Conservation (phyloP, 2,329 filamentous ascomycete genomes). For the Biscogniauxia mediterranea region DNA sequence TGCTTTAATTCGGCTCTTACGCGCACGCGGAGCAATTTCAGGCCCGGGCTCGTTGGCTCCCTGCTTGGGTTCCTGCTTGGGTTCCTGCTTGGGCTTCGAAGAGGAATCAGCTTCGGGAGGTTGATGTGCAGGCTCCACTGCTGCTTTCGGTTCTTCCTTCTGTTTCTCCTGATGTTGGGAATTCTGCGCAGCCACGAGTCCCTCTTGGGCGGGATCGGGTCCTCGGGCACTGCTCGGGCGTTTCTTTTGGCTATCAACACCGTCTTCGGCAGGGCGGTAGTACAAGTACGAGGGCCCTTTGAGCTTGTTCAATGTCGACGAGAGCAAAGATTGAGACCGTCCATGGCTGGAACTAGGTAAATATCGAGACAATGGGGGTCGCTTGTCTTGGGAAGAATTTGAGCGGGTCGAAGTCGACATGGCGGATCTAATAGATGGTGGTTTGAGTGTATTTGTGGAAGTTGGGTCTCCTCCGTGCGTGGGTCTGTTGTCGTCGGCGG, state of each 20-base stretch:
- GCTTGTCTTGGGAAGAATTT: constrained; percentile 30
- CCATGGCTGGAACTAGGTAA: constrained; percentile 26
- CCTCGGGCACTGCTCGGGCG: constrained; percentile 19
- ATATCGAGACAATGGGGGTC: constrained; percentile 19
- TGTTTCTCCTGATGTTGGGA: constrained; percentile 4
- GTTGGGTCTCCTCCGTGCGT: constrained; percentile 15
- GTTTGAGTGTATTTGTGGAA: constrained; percentile 24
- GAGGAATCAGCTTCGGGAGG: constrained; percentile 24
- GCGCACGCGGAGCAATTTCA: constrained; percentile 19
- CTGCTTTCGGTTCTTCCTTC: constrained; percentile 6
- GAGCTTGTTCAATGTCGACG: constrained; percentile 30
- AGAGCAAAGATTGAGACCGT: constrained; percentile 32
- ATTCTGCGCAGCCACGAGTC: neutral
- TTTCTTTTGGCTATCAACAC: constrained; percentile 11
- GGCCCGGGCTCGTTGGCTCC: constrained; percentile 22
- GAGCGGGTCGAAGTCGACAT: constrained; percentile 30
- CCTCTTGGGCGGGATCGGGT: constrained; percentile 2
- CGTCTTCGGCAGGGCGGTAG: constrained; percentile 21
- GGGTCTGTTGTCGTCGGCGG: constrained; percentile 16
- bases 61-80: constrained; percentile 15
- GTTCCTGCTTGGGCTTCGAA: constrained; percentile 14
- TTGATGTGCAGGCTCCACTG: constrained; percentile 13
- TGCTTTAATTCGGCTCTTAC: constrained; percentile 14
- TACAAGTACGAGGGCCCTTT: constrained; percentile 34
- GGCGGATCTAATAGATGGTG: constrained; percentile 27